Conservation (phyloP, 73 alveolate genomes). For the Tetrahymena elliotti region DNA sequence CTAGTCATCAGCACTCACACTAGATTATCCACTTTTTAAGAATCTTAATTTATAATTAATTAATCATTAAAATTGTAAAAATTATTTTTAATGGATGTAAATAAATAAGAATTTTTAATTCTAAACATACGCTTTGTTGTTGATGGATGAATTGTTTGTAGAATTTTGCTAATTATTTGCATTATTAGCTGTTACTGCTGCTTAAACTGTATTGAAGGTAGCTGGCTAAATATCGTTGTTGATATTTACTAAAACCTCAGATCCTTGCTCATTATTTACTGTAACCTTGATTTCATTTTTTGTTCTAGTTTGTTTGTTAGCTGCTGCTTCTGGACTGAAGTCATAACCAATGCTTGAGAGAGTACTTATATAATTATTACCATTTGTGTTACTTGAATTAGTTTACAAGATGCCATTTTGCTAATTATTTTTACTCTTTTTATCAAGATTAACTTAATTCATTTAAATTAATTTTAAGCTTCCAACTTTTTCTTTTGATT, state of each 20-base stretch:
- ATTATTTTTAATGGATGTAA: no score
- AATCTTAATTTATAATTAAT: neutral
- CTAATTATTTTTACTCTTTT: neutral
- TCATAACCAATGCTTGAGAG: neutral
- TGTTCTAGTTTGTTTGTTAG: neutral
- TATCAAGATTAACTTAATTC: neutral
- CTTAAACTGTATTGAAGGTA: neutral
- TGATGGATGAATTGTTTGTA: neutral
- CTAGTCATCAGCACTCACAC: neutral
- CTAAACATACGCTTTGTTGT: neutral
- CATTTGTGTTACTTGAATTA: neutral
- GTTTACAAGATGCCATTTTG: neutral
- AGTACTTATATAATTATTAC: neutral
- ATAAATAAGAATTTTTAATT: no score
- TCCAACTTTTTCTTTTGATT: neutral
- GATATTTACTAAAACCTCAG: neutral
- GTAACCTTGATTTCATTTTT: neutral
- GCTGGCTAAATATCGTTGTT: neutral
- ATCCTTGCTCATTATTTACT: neutral
- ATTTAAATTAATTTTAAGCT: neutral
- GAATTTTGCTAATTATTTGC: neutral
- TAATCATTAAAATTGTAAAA: no score
- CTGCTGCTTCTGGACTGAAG: neutral
- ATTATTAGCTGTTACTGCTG: neutral
- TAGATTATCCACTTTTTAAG: neutral